A percentile compares a stretch with the other conserved stretches of the same genome.
These are phyloP conservation scores for Mesostigma viride DNA, from an alignment of 139 green algal genomes.

Conservation along the genomic window DNA sequence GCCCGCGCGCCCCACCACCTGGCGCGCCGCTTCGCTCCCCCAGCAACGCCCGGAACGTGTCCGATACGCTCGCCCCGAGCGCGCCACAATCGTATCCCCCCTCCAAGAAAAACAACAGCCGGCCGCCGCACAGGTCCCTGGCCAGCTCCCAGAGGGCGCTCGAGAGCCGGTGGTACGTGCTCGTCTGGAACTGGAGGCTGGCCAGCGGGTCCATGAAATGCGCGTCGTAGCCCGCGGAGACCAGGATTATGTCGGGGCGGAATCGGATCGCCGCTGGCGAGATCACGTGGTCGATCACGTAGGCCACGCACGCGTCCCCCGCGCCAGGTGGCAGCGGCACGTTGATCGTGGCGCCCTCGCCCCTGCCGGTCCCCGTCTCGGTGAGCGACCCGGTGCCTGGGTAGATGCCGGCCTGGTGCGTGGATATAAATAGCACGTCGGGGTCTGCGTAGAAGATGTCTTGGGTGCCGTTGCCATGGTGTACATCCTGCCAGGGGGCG, in stretches of 20 bases:
- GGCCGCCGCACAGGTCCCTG: slow-evolving; percentile 50
- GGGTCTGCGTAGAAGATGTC: slow-evolving; percentile 69
- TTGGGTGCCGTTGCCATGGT: slow-evolving; percentile 38
- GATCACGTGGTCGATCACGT: slow-evolving; percentile 59
- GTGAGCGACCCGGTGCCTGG: slow-evolving; percentile 51
- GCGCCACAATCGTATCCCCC: slow-evolving; percentile 67
- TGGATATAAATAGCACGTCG: slow-evolving; percentile 68
- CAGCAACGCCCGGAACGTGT: slow-evolving; percentile 54
- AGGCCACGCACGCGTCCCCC: slow-evolving; percentile 50
- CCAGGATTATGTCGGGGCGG: slow-evolving; percentile 71
- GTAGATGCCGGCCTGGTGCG: slow-evolving; percentile 46
- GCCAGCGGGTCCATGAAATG: slow-evolving; percentile 78
- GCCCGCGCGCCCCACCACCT: neutral
- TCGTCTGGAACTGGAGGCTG: slow-evolving; percentile 52
- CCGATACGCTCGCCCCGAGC: slow-evolving; percentile 57
- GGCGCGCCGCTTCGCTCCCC: slow-evolving; percentile 15
- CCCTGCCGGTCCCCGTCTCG: slow-evolving; percentile 50
- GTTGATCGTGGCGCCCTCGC: slow-evolving; percentile 50
- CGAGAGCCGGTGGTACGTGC: slow-evolving; percentile 59
- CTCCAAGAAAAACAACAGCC: slow-evolving; percentile 72
- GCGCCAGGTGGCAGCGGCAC: slow-evolving; percentile 33
- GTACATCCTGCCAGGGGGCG: too few relatives aligned
- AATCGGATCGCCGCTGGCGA: slow-evolving; percentile 56
- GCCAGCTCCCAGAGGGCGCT: slow-evolving; percentile 35
- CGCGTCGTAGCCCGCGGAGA: slow-evolving; percentile 75